Percentiles rank a stretch among this genome's conserved stretches.
Conservation (phyloP, 2,329 filamentous ascomycete species). For the Fusarium transvaalense region DNA sequence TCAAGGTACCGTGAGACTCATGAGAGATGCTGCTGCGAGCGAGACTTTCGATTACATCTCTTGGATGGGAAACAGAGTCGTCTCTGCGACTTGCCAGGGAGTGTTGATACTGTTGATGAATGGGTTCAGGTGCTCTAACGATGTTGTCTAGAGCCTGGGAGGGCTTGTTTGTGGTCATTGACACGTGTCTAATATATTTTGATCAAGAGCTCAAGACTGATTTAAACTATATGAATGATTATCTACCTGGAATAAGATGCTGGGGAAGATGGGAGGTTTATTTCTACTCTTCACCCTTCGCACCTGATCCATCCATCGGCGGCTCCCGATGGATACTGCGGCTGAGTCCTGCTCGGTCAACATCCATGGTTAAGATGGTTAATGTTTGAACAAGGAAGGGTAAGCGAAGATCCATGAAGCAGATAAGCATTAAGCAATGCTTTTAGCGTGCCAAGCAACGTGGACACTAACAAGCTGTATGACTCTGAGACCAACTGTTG, state of each 20-base stretch:
- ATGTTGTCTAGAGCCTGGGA: slow-evolving; percentile 52
- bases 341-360: slow-evolving; percentile 45
- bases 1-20: slow-evolving; percentile 32
- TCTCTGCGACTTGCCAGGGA: slow-evolving; percentile 50
- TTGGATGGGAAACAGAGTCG: slow-evolving; percentile 35
- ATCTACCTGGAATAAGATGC: background rate
- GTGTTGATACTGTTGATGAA: slow-evolving; percentile 53
- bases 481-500: slow-evolving; percentile 12
- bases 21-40: slow-evolving; percentile 7
- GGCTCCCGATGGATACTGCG: slow-evolving; percentile 42
- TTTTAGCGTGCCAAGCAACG: slow-evolving; percentile 37
- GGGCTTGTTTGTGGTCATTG: slow-evolving; percentile 38
- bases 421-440: slow-evolving; percentile 34
- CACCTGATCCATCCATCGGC: slow-evolving; percentile 36
- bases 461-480: slow-evolving; percentile 14
- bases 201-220: slow-evolving; percentile 11
- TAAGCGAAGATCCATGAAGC: slow-evolving; percentile 24
- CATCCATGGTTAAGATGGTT: slow-evolving; percentile 28
- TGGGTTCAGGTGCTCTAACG: slow-evolving; percentile 50
- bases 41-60: slow-evolving; percentile 41
- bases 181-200: slow-evolving; percentile 24
- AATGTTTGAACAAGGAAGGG: slow-evolving; percentile 15
- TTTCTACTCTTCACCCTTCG: slow-evolving; percentile 34
- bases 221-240: background rate
- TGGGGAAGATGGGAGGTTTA: slow-evolving; percentile 26